Percentiles rank a stretch among this genome's conserved stretches.
These are phyloP conservation scores for Brassica cretica DNA, from an alignment of 345 rosid genomes.

Conservation along the genomic window DNA sequence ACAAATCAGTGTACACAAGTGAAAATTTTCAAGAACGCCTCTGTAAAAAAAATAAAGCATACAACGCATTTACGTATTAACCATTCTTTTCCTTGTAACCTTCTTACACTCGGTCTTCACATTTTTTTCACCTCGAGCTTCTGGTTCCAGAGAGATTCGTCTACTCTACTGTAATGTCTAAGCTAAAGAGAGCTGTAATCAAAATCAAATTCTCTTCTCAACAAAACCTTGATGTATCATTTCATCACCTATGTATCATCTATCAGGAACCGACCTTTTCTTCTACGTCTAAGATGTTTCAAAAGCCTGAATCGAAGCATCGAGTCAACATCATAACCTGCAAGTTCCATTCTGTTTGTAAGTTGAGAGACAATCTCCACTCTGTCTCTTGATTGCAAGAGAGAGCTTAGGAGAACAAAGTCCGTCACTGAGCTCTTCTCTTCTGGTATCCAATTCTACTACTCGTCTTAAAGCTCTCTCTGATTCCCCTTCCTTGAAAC, in stretches of 20 bases:
- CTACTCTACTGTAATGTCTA: conserved; percentile 15
- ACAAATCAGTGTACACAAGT: conserved; percentile 28
- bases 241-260: conserved; percentile 9
- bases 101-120: conserved; percentile 7
- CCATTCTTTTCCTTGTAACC: conserved; percentile 2
- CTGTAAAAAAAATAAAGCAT: conserved; percentile 15
- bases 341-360: conserved; percentile 52
- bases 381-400: conserved; percentile 47
- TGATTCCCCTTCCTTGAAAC: conserved; percentile 59
- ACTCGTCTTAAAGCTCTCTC: conserved; percentile 58
- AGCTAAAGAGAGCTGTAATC: conserved; percentile 16
- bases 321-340: conserved; percentile 61
- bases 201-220: conserved; percentile 20
- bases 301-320: conserved; percentile 45
- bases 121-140: conserved; percentile 7
- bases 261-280: conserved; percentile 14
- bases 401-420: conserved; percentile 60
- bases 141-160: conserved; percentile 23
- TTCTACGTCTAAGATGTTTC: conserved; percentile 22
- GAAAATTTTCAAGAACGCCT: conserved; percentile 11
- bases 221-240: background rate
- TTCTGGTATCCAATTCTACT: conserved; percentile 50
- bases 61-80: conserved; percentile 34
- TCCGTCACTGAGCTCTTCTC: conserved; percentile 48
- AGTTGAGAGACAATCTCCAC: conserved; percentile 47